phyloP scores from a whole-genome alignment of 352 stramenopile genomes.

The Lagenidium giganteum region DNA sequence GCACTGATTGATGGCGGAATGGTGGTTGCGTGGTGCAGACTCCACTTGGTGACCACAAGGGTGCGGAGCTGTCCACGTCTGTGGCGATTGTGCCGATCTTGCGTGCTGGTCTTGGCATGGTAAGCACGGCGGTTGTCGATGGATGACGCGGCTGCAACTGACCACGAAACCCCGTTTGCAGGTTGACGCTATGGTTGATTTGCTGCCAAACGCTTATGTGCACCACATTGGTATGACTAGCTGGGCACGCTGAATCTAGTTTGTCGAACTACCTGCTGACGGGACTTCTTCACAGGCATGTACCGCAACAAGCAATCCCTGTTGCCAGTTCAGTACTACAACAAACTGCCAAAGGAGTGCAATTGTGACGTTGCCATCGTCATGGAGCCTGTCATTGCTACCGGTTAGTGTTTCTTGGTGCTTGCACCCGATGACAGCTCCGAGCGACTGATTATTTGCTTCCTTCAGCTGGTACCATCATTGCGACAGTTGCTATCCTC shows the following conservation, averaged over 20 bases:
- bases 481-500: conserved; percentile 91
- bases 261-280: neutral
- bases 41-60: conserved; percentile 53
- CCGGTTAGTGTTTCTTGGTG: no score
- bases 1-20: neutral
- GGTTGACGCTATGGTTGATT: conserved; percentile 93
- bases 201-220: conserved; percentile 91
- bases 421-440: no score
- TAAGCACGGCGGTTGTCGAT: conserved; percentile 17
- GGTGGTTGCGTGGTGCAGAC: conserved; percentile 21
- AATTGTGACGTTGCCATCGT: conserved; percentile 90
- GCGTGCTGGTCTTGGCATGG: conserved; percentile 81
- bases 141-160: neutral
- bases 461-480: conserved; percentile 77
- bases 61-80: conserved; percentile 80
- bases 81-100: conserved; percentile 95
- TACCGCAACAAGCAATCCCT: conserved; percentile 84
- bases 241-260: conserved; percentile 19
- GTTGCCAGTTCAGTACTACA: conserved; percentile 97
- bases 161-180: no score
- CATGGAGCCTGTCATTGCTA: conserved; percentile 95
- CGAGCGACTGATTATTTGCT: neutral
- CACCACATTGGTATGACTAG: conserved; percentile 97
- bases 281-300: conserved; percentile 30
- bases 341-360: conserved; percentile 93